These are phyloP conservation scores for Ziziphus jujuba DNA, from an alignment of 306 rosid genomes.

Conservation along the genomic window DNA sequence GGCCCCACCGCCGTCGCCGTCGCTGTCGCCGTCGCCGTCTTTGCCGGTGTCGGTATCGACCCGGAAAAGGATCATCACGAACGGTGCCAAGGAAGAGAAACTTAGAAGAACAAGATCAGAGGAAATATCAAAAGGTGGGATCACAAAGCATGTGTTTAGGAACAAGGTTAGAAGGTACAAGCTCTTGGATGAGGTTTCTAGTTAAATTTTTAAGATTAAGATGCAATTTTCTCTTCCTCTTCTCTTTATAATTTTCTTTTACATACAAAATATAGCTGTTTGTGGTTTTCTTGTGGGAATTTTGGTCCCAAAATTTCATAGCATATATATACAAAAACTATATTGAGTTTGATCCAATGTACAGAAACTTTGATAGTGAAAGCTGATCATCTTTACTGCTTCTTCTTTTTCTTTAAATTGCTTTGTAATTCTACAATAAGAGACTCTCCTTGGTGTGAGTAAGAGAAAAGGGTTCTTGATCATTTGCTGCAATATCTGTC, in stretches of 20 bases:
- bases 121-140: conserved; percentile 42
- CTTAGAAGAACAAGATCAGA: conserved; percentile 66
- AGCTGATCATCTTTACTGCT: neutral
- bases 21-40: conserved; percentile 30
- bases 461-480: no score
- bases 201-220: conserved; percentile 27
- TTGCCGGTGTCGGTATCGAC: conserved; percentile 30
- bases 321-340: neutral
- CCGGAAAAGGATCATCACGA: conserved; percentile 58
- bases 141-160: conserved; percentile 61
- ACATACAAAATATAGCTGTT: neutral
- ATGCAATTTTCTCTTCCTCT: neutral
- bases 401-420: neutral
- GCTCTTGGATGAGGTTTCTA: conserved; percentile 94
- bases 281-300: neutral
- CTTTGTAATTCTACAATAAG: neutral
- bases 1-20: conserved; percentile 24
- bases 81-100: conserved; percentile 38
- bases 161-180: conserved; percentile 94
- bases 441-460: no score
- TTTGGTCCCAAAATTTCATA: neutral
- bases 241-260: neutral
- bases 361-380: neutral
- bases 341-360: conserved; percentile 7
- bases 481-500: no score